Conservation (phyloP, 345 rosid species). For the Raphanus sativus region DNA sequence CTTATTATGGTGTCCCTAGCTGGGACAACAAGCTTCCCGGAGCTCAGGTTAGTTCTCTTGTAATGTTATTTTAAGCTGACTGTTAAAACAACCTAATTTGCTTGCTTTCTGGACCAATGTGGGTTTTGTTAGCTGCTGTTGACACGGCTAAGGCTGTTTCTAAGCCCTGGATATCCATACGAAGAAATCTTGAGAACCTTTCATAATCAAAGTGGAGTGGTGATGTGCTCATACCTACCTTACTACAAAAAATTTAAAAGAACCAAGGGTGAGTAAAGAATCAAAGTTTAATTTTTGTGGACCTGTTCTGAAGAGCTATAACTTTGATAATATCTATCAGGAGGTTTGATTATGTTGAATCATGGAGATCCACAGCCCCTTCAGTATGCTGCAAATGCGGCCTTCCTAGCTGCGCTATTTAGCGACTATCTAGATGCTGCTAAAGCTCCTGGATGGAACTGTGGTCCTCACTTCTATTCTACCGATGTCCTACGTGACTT, state of each 20-base stretch:
- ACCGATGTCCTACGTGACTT: conserved; percentile 62
- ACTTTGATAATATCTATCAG: conserved; percentile 33
- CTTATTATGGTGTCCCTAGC: conserved; percentile 78
- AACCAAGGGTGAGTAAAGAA: conserved; percentile 49
- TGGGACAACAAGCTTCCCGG: conserved; percentile 99
- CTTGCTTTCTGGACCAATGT: background rate
- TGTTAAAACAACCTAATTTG: background rate
- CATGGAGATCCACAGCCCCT: conserved; percentile 88
- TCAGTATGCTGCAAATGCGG: conserved; percentile 83
- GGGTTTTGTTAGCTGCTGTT: conserved; percentile 78
- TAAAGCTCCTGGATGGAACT: conserved; percentile 92
- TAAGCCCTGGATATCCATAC: conserved; percentile 89
- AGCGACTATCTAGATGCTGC: conserved; percentile 92
- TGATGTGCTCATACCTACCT: conserved; percentile 78
- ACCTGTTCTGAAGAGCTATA: background rate
- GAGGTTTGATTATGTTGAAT: conserved; percentile 78
- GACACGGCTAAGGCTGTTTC: conserved; percentile 79
- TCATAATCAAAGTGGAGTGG: conserved; percentile 74
- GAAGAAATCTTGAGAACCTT: conserved; percentile 79
- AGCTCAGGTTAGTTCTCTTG: conserved; percentile 60
- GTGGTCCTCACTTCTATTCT: conserved; percentile 78
- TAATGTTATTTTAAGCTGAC: background rate
- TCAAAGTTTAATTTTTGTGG: background rate
- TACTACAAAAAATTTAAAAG: conserved; percentile 54
- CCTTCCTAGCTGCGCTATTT: conserved; percentile 70